Percentiles rank a stretch among this genome's conserved stretches.
Conservation (phyloP, 1,284 basidiomycete species). For the Tausonia pullulans region DNA sequence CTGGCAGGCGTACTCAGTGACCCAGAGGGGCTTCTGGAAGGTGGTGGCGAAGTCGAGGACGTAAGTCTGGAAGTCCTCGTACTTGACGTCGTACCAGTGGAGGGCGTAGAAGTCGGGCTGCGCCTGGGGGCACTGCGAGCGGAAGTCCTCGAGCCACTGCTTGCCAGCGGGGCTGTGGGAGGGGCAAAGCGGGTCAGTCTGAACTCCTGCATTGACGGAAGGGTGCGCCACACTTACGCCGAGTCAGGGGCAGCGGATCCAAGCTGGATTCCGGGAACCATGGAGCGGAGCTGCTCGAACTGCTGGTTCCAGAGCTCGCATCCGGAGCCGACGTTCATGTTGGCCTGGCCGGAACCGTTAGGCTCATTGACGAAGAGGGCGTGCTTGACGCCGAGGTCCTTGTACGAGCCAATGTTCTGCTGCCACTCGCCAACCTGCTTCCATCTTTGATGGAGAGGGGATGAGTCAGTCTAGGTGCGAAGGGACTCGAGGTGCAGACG, state of each 20-base stretch:
- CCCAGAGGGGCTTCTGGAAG: slow-evolving; percentile 18
- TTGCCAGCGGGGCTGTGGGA: slow-evolving; percentile 49
- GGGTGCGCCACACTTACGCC: slow-evolving; percentile 35
- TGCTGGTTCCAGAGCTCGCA: slow-evolving; percentile 50
- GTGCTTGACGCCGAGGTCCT: slow-evolving; percentile 42
- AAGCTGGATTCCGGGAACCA: slow-evolving; percentile 44
- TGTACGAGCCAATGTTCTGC: slow-evolving; percentile 26
- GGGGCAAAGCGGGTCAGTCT: slow-evolving; percentile 52
- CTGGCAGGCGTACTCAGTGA: slow-evolving; percentile 40
- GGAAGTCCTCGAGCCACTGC: slow-evolving; percentile 16
- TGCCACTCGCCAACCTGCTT: slow-evolving; percentile 28
- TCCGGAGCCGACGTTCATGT: slow-evolving; percentile 45
- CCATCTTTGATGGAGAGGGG: slow-evolving; percentile 6
- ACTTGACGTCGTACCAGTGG: slow-evolving; percentile 20
- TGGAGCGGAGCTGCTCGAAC: slow-evolving; percentile 46
- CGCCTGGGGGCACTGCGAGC: slow-evolving; percentile 3
- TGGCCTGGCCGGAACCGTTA: slow-evolving; percentile 50
- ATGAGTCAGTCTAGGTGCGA: slow-evolving; percentile 21
- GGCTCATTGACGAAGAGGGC: slow-evolving; percentile 65
- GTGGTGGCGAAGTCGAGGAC: slow-evolving; percentile 29
- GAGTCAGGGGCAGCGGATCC: slow-evolving; percentile 58
- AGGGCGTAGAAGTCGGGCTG: slow-evolving; percentile 16
- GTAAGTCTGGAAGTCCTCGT: slow-evolving; percentile 34
- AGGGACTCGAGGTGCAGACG: neutral
- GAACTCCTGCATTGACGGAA: slow-evolving; percentile 40